Percentiles rank a stretch among this genome's conserved stretches.
phyloP scores from a whole-genome alignment of 2,329 filamentous ascomycete genomes.

The Madurella fahalii region DNA sequence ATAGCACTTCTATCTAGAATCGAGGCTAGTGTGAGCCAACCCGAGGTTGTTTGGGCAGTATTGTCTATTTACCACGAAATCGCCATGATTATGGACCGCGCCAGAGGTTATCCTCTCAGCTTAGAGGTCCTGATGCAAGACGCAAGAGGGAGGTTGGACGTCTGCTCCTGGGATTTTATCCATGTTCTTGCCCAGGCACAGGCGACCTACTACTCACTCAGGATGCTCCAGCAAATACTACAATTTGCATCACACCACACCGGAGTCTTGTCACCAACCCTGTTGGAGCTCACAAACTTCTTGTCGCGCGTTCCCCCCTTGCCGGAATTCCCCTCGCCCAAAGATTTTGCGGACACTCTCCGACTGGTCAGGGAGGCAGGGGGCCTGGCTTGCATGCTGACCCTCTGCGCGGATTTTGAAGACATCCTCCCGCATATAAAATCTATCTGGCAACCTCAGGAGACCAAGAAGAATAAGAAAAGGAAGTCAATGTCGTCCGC shows the following conservation, averaged over 20 bases:
- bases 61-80: conserved; percentile 38
- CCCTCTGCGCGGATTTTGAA: conserved; percentile 13
- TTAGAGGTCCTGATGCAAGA: conserved; percentile 29
- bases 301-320: conserved; percentile 18
- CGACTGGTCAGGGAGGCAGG: conserved; percentile 9
- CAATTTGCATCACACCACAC: conserved; percentile 29
- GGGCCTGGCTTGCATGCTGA: conserved; percentile 12
- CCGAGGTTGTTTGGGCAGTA: conserved; percentile 31
- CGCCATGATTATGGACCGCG: conserved; percentile 29
- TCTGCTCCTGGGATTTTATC: conserved; percentile 52
- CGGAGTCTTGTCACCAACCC: neutral
- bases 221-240: conserved; percentile 50
- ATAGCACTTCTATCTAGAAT: conserved; percentile 26
- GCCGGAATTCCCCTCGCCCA: conserved; percentile 14
- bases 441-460: conserved; percentile 5
- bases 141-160: conserved; percentile 30
- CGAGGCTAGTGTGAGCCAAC: conserved; percentile 7
- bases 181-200: conserved; percentile 61
- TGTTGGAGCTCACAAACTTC: neutral
- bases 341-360: conserved; percentile 17
- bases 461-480: conserved; percentile 14
- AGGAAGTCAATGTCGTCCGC: conserved; percentile 6
- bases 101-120: conserved; percentile 29
- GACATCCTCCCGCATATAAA: conserved; percentile 14
- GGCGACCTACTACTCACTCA: conserved; percentile 57